phyloP scores from a whole-genome alignment of 1,284 basidiomycete genomes.

The Neonothopanus nambi region DNA sequence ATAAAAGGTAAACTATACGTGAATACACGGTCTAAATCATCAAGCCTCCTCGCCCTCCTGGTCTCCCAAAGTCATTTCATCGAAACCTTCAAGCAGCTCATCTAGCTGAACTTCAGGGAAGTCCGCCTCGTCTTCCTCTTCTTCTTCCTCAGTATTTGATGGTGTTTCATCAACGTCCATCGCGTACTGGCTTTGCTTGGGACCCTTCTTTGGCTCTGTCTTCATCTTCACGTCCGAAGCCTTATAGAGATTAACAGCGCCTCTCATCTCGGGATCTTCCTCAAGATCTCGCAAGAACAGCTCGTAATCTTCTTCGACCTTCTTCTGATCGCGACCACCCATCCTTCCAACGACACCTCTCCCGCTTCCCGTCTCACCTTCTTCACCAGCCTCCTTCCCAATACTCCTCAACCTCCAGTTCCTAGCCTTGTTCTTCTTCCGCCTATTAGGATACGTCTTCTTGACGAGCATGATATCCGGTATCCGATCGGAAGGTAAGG shows the following conservation, averaged over 20 bases:
- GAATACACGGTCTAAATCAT: too few species aligned
- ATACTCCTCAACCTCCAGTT: constrained; percentile 93
- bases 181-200: constrained; percentile 52
- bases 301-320: constrained; percentile 97
- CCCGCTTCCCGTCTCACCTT: constrained; percentile 71
- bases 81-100: constrained; percentile 92
- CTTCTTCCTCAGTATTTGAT: constrained; percentile 30
- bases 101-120: constrained; percentile 89
- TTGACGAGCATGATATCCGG: constrained; percentile 94
- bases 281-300: constrained; percentile 94
- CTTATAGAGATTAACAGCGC: constrained; percentile 89
- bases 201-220: constrained; percentile 45
- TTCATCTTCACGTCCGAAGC: constrained; percentile 51
- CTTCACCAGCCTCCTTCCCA: constrained; percentile 89
- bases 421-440: constrained; percentile 88
- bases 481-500: constrained; percentile 71
- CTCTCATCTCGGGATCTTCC: constrained; percentile 93
- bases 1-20: neutral
- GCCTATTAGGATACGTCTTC: constrained; percentile 93
- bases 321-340: constrained; percentile 90
- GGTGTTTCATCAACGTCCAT: constrained; percentile 74
- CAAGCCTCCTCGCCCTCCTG: constrained; percentile 7
- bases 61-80: constrained; percentile 72
- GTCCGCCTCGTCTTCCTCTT: constrained; percentile 81
- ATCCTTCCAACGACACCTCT: constrained; percentile 87